Conservation (phyloP, 2,329 filamentous ascomycete genomes). For the Dothiorella sarmentorum region DNA sequence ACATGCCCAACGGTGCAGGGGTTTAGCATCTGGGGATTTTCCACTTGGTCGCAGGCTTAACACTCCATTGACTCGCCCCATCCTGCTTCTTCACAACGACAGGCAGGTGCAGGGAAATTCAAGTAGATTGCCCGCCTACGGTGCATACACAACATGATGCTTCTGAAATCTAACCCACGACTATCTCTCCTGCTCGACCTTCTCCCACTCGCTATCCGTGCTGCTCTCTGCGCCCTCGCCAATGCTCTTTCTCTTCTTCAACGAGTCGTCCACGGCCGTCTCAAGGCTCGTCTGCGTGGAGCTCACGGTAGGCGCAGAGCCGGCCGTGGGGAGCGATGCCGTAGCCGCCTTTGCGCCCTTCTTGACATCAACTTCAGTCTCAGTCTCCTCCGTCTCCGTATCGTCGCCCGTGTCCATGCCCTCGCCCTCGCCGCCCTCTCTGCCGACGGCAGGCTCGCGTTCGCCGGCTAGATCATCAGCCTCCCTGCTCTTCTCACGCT, state of each 20-base stretch:
- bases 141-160: background rate
- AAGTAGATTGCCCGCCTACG: background rate
- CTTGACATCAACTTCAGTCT: constrained; percentile 29
- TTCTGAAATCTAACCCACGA: background rate
- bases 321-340: constrained; percentile 22
- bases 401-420: constrained; percentile 45
- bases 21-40: too few species aligned
- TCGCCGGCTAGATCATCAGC: constrained; percentile 24
- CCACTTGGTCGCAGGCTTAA: too few species aligned
- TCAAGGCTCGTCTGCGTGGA: constrained; percentile 28
- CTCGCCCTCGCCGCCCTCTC: constrained; percentile 35
- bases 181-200: constrained; percentile 61
- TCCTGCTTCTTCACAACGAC: too few species aligned
- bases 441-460: constrained; percentile 21
- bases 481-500: constrained; percentile 35
- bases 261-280: constrained; percentile 33
- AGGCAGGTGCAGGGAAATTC: too few species aligned
- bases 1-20: background rate
- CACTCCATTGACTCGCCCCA: too few species aligned
- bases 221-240: constrained; percentile 58
- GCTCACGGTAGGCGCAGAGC: constrained; percentile 19
- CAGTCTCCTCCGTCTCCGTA: constrained; percentile 44
- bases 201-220: constrained; percentile 97
- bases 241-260: constrained; percentile 45
- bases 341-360: background rate